A percentile compares a stretch with the other conserved stretches of the same genome.
Evolutionary conservation across 768 basidiomycete species (phyloP).

Genomic region (Phlebiopsis flavidoalba): DNA sequence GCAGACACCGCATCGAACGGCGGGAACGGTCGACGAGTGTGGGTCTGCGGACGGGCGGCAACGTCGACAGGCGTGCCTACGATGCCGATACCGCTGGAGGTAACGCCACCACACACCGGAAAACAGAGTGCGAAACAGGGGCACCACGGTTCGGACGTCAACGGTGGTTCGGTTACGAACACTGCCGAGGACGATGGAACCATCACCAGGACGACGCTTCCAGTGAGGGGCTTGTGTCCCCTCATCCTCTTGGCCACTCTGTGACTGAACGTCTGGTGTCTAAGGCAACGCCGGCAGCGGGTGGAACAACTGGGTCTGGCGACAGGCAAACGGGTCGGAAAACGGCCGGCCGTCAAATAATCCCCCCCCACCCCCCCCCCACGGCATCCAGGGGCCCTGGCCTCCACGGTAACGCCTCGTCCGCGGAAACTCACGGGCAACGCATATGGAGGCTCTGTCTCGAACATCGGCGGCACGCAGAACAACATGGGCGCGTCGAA

Average conservation of each 20-base stretch:
- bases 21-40: conserved; percentile 12
- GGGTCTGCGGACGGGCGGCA: conserved; percentile 8
- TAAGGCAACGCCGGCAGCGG: conserved; percentile 11
- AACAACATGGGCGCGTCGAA: conserved; percentile 9
- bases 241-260: background rate
- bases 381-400: too few species aligned
- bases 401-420: conserved; percentile 11
- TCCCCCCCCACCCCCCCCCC: too few species aligned
- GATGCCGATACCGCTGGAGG: conserved; percentile 12
- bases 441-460: conserved; percentile 8
- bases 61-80: conserved; percentile 5
- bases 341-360: too few species aligned
- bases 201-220: conserved; percentile 11
- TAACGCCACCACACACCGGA: conserved; percentile 12
- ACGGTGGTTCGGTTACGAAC: conserved; percentile 11
- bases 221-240: conserved; percentile 4
- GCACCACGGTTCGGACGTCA: too few species aligned
- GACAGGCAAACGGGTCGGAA: conserved; percentile 8
- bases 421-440: conserved; percentile 13
- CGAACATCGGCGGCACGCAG: conserved; percentile 4
- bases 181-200: conserved; percentile 9
- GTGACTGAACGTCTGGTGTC: background rate
- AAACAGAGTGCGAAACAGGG: too few species aligned
- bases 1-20: conserved; percentile 12
- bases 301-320: conserved; percentile 1